Base-by-base conservation (phyloP, 306 rosid genomes). In the Cyamopsis tetragonoloba region DNA sequence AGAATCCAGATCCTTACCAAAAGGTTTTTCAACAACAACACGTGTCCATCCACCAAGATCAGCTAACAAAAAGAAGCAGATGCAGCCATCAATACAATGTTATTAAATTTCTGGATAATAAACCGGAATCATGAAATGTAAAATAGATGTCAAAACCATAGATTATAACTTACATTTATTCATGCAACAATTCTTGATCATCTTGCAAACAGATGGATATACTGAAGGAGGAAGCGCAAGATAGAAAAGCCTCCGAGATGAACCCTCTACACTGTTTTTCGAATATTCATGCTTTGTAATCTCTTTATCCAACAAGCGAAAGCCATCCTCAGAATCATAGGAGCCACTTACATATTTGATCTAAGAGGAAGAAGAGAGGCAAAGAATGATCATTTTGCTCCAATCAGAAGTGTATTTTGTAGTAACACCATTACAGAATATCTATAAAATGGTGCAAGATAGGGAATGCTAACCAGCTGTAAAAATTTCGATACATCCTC, bases 201-300 rank as follows among this genome's bases (percentile, higher is more conserved):
- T 91, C 83, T 72, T 81, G 87, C 92, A 80, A 68, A 91, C 97
- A 38, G 95, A 75, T 64, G 97, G 97, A 81, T 91, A 91, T 27
- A 91, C 95, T 10, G 92, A 91, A 43, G 95, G 97, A 59, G 97
- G 97, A 84, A 91, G 97, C 54, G 97, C 97, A 66, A 88, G 85
- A 80, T 91, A 91, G 78, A 88, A 91, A 58, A 91, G 92, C 83
- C 97, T 84, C 66, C 97, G 84, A 55, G 90, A 82, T 39, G 74
- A 79, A 43, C 91, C 95, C 43, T 80, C 92, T 4, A 32, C 68
- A 42, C 81, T 82, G 38, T 80, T 79, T 73, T 60, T 88, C 12
- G 54, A 70, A 20, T 37, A 34, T 71, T 91, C 95, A 27, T 84
- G 82, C 76, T 77, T 65, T 35, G 87, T 75, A 63, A 91, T 86